A percentile compares a stretch with the other conserved stretches of the same genome.
Conservation (phyloP, 2,329 filamentous ascomycete genomes). For the Monilinia aucupariae region DNA sequence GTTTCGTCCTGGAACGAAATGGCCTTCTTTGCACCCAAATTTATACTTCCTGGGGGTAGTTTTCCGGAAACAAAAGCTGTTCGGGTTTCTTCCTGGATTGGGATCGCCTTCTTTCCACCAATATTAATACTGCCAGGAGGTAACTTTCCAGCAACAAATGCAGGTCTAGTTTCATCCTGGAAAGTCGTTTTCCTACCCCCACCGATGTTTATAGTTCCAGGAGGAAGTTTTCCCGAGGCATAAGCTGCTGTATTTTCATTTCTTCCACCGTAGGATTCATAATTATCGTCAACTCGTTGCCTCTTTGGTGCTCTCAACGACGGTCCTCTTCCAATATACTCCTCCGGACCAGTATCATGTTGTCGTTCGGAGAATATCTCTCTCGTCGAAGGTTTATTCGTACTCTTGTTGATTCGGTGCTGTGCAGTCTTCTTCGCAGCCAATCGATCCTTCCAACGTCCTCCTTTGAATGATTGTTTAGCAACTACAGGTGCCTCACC, state of each 20-base stretch:
- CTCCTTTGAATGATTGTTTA: conserved; percentile 69
- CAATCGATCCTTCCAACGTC: conserved; percentile 86
- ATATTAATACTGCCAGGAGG: conserved; percentile 35
- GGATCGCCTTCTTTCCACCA: conserved; percentile 22
- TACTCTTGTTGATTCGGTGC: conserved; percentile 42
- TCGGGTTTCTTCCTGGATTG: conserved; percentile 21
- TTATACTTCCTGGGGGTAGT: conserved; percentile 36
- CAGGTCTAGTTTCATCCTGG: conserved; percentile 19
- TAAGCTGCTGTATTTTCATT: conserved; percentile 24
- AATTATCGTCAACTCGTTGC: conserved; percentile 38
- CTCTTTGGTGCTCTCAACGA: conserved; percentile 40
- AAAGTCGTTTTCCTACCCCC: conserved; percentile 16
- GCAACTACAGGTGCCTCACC: conserved; percentile 59
- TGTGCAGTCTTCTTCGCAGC: conserved; percentile 66
- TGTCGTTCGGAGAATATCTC: conserved; percentile 31
- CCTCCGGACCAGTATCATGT: conserved; percentile 28
- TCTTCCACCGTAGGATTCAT: conserved; percentile 17
- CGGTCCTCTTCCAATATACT: conserved; percentile 32
- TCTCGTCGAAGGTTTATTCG: conserved; percentile 23
- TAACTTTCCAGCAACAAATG: conserved; percentile 35
- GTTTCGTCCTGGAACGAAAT: conserved; percentile 24
- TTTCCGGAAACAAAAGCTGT: conserved; percentile 34
- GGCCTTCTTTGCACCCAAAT: conserved; percentile 26
- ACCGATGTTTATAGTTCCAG: conserved; percentile 32
- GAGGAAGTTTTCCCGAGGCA: conserved; percentile 38